These are phyloP conservation scores for Tricholoma furcatifolium DNA, from an alignment of 768 basidiomycete species.

Conservation along the genomic window DNA sequence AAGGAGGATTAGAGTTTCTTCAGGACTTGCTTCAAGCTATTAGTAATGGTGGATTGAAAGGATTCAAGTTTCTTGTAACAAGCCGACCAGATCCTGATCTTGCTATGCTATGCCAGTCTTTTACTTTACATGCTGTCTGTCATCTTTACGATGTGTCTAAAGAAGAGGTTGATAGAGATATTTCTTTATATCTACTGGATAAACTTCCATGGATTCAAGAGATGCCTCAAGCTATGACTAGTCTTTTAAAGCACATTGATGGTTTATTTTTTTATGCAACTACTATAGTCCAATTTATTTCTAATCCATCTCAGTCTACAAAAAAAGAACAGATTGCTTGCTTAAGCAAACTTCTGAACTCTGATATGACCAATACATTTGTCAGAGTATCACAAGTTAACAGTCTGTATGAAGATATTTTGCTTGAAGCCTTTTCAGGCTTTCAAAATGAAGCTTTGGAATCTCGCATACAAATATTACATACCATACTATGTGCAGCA, in stretches of 20 bases:
- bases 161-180: background rate
- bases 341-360: background rate
- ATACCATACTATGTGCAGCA: constrained; percentile 20
- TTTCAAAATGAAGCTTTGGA: background rate
- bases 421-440: background rate
- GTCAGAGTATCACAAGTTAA: background rate
- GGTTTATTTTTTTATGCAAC: background rate
- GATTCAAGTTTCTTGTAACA: constrained; percentile 23
- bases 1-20: constrained; percentile 18
- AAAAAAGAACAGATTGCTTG: background rate
- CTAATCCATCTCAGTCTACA: background rate
- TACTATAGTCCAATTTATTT: background rate
- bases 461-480: constrained; percentile 14
- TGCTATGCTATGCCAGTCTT: constrained; percentile 8
- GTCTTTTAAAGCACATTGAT: background rate
- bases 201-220: background rate
- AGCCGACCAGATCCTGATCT: constrained; percentile 19
- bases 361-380: background rate
- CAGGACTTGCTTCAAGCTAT: constrained; percentile 15
- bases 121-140: constrained; percentile 14
- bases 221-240: background rate
- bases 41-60: constrained; percentile 4
- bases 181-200: background rate
- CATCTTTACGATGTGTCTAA: constrained; percentile 4
- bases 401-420: background rate